phyloP scores from a whole-genome alignment of 1,139 yeast genomes.

The Candida neerlandica region DNA sequence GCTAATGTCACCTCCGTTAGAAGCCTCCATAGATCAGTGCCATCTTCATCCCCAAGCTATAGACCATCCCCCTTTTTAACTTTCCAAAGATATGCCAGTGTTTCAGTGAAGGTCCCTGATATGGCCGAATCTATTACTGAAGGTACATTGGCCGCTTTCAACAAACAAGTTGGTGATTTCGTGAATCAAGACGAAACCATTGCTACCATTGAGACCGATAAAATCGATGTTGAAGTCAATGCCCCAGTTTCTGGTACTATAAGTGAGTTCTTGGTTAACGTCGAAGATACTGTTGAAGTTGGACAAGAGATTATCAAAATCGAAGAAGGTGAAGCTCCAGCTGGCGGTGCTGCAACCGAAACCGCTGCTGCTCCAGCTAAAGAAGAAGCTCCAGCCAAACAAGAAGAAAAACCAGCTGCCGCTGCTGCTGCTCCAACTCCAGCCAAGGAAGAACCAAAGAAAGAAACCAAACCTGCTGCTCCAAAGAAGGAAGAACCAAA shows the following conservation, averaged over 20 bases:
- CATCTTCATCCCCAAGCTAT: not conserved
- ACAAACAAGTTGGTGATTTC: slow-evolving; percentile 83
- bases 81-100: slow-evolving; percentile 44
- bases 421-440: slow-evolving; percentile 30
- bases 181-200: slow-evolving; percentile 87
- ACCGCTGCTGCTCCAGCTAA: slow-evolving; percentile 26
- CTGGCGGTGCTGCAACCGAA: slow-evolving; percentile 52
- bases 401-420: slow-evolving; percentile 65
- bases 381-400: slow-evolving; percentile 30
- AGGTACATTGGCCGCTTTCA: slow-evolving; percentile 86
- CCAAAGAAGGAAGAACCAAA: slow-evolving; percentile 22
- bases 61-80: slow-evolving; percentile 15
- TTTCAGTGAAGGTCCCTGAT: slow-evolving; percentile 86
- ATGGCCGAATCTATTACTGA: slow-evolving; percentile 99
- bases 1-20: slow-evolving; percentile 14
- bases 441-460: slow-evolving; percentile 46
- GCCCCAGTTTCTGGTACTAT: slow-evolving; percentile 93
- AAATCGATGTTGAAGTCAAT: slow-evolving; percentile 95
- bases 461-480: slow-evolving; percentile 18
- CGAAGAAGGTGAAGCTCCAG: slow-evolving; percentile 88
- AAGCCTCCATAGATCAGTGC: slow-evolving; percentile 13
- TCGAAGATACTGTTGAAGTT: slow-evolving; percentile 94
- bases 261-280: slow-evolving; percentile 76
- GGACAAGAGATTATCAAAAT: slow-evolving; percentile 92
- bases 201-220: slow-evolving; percentile 98